Base-by-base conservation (phyloP, 495 filamentous ascomycete species). In the Monascus purpureus region DNA sequence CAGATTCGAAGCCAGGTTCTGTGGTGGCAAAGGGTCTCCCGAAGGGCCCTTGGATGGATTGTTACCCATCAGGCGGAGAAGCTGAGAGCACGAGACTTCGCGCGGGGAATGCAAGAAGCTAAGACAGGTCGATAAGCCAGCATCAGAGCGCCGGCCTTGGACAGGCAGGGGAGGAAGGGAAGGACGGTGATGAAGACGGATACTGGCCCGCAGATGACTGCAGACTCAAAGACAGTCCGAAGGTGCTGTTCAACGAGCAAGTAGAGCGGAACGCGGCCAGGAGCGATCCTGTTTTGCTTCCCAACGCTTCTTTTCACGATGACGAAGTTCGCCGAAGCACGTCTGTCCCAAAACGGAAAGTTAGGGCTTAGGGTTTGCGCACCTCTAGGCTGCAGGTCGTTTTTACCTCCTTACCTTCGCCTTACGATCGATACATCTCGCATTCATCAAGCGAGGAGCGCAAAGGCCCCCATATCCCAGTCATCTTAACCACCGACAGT, bases 31-130 rank as follows among this genome's bases (percentile, higher is more conserved):
- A 34, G 36, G 44, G 28, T 61, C 57, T 42, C 50, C 53, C 42
- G 44, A 39, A 28, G 55, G 52, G 45, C 57, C 51, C 45, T 65
- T 65, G 33, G 61, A 65, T 49, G 61, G 61, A 47, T 57, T 65
- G 48, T 65, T 65, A 38, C 61, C 61, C 61, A 65, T 65, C 36
- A 22, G 48, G 49, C 38, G 51, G 45, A 44, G 47, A 46, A 45
- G 32, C 24, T 27, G 14, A 28, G 20, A 27, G 34, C 19, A 14
- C 12, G 38, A 32, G 33, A 32, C 35, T 19, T 33, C 31, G 29
- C 27, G 31, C 18, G 27, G 18, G 35, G 31, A 28, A 34, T 25
- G 29, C 11, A 31, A 26, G 20, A 11, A 33, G 28, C 28, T 29
- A 31, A 32, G 25, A 25, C 36, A 41, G 32, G 32, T 50, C 37